Base-by-base conservation (phyloP, 2,329 filamentous ascomycete species). In the Biscogniauxia mediterranea region DNA sequence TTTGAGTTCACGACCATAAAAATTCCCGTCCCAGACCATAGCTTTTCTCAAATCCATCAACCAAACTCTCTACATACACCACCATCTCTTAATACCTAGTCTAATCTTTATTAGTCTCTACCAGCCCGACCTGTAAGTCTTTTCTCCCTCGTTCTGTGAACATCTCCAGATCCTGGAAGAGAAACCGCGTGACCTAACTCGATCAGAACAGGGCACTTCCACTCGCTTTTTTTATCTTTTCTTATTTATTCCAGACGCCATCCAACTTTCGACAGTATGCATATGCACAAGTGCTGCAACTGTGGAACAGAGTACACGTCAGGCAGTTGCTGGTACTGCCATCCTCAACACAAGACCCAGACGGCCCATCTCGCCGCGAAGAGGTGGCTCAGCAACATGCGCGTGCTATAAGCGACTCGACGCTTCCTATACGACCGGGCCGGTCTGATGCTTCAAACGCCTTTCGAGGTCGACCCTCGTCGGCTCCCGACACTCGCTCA, bases 271-370 rank as follows among this genome's bases (percentile, higher is more conserved):
- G 61, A 68, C 70, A 68, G 61, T 46, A 71, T 69, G 70, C 66
- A 72, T 66, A 70, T 69, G 67, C 71, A 74, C 61, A 74, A 67
- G 28, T 75, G 73, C 64, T 68, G 71, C 57, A 74, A 74, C 68
- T 75, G 73, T 62, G 72, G 72, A 60, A 75, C 73, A 42, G 72
- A 75, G 66, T 75, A 74, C 64, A 70, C 69, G 52, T 70, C 68
- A 52, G 72, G 71, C 57, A 73, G 71, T 70, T 75, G 73, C 69
- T 75, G 73, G 73, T 75, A 75, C 66, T 75, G 73, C 64, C 73
- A 75, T 68, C 73, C 73, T 57, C 72, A 74, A 65, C 67, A 71
- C 65, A 71, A 63, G 64, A 59, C 63, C 61, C 61, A 68, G 54
- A 58, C 50, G 38, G 38, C 38, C 15, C 38, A 46, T 46, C 11